Conservation (phyloP, 2,329 filamentous ascomycete genomes). For the Gaeumannomyces tritici region DNA sequence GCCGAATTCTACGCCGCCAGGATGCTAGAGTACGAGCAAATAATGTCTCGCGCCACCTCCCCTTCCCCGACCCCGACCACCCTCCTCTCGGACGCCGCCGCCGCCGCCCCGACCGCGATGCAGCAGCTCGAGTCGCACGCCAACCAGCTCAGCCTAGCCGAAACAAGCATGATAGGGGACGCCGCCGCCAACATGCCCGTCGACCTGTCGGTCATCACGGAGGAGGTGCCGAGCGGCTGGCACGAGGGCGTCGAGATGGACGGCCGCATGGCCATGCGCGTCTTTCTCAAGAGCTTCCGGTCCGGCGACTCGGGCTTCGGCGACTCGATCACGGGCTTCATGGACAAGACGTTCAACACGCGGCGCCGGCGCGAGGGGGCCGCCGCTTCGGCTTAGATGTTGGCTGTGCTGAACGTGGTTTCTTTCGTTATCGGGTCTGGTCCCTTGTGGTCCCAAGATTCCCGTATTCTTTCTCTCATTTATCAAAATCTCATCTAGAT, state of each 20-base stretch:
- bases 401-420: too few relatives aligned
- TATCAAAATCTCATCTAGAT: too few relatives aligned
- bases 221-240: conserved; percentile 7
- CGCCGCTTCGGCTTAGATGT: too few relatives aligned
- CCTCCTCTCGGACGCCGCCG: not conserved
- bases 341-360: not conserved
- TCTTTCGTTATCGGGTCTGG: too few relatives aligned
- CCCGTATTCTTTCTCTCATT: too few relatives aligned
- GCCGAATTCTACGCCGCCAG: not conserved
- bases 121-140: not conserved
- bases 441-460: too few relatives aligned
- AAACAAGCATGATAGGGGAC: not conserved
- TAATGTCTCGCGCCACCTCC: not conserved
- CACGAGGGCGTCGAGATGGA: conserved; percentile 7
- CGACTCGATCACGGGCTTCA: not conserved
- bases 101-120: not conserved
- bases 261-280: conserved; percentile 5
- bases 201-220: conserved; percentile 8
- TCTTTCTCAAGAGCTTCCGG: conserved; percentile 5
- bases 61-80: not conserved
- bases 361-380: too few relatives aligned
- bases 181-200: conserved; percentile 5
- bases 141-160: not conserved
- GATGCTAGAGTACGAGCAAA: not conserved
- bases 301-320: not conserved